Conservation (phyloP, 257 asterid genomes). For the Salvia hispanica region DNA sequence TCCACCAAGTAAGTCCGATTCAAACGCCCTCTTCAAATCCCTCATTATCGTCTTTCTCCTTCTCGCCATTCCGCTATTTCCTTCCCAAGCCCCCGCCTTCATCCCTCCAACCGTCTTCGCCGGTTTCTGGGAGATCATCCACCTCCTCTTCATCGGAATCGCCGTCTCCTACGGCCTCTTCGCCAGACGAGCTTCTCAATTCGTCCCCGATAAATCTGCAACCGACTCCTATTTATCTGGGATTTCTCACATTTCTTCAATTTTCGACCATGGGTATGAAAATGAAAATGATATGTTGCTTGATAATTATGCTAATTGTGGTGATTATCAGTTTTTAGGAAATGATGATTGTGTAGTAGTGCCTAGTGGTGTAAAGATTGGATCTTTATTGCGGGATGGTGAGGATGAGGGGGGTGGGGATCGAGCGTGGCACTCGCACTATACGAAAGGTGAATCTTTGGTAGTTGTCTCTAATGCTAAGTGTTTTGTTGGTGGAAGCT, state of each 20-base stretch:
- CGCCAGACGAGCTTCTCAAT: constrained; percentile 44
- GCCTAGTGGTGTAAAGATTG: constrained; percentile 36
- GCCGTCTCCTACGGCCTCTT: constrained; percentile 80
- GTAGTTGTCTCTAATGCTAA: constrained; percentile 59
- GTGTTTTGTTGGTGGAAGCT: constrained; percentile 35
- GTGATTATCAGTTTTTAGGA: constrained; percentile 19
- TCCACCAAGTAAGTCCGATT: constrained; percentile 52
- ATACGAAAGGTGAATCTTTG: constrained; percentile 51
- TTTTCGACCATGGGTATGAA: constrained; percentile 62
- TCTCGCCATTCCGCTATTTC: constrained; percentile 62
- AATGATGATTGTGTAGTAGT: constrained; percentile 31
- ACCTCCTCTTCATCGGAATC: constrained; percentile 75
- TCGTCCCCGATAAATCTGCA: constrained; percentile 27
- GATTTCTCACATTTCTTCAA: constrained; percentile 50
- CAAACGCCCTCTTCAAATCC: constrained; percentile 53
- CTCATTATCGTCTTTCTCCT: constrained; percentile 46
- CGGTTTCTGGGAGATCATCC: constrained; percentile 73
- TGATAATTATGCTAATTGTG: constrained; percentile 33
- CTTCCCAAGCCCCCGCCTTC: constrained; percentile 76
- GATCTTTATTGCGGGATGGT: constrained; percentile 38
- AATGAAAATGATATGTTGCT: constrained; percentile 46
- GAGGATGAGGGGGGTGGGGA: constrained; percentile 27
- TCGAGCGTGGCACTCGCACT: constrained; percentile 47
- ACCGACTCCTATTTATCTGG: constrained; percentile 49
- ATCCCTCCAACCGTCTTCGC: constrained; percentile 41